These are phyloP conservation scores for Cladosporium sp. DNA, from an alignment of 2,329 filamentous ascomycete genomes.

Conservation along the genomic window DNA sequence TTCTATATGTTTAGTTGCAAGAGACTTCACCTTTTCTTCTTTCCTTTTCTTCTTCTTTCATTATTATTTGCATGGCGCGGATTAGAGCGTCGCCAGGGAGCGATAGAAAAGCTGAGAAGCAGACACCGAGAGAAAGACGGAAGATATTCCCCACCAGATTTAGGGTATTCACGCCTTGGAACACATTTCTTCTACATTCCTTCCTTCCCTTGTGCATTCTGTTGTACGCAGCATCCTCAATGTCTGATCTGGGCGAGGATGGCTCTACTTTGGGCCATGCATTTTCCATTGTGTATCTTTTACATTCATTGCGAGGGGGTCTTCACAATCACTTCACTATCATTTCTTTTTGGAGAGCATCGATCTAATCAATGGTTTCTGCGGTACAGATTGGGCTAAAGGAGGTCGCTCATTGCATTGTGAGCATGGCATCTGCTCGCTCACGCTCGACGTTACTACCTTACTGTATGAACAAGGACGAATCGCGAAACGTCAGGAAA, in stretches of 20 bases:
- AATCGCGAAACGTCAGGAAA: too few species aligned
- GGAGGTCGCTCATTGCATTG: too few species aligned
- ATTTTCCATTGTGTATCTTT: too few species aligned
- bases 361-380: slow-evolving; percentile 3
- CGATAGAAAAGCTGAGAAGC: neutral
- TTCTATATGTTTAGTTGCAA: slow-evolving; percentile 8
- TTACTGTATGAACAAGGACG: too few species aligned
- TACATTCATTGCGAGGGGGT: too few species aligned
- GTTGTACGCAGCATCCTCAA: neutral
- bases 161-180: slow-evolving; percentile 7
- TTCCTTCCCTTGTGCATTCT: neutral
- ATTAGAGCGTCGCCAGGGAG: slow-evolving; percentile 3
- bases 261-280: neutral
- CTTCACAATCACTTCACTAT: too few species aligned
- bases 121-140: neutral
- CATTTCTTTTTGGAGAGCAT: neutral
- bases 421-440: too few species aligned
- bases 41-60: neutral
- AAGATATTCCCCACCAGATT: neutral
- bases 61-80: slow-evolving; percentile 4
- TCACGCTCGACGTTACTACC: too few species aligned
- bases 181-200: neutral
- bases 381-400: neutral
- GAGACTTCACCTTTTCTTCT: neutral
- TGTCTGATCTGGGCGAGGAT: too few species aligned